Percentiles rank a stretch among this genome's conserved stretches.
Conservation (phyloP, 2,329 filamentous ascomycete genomes). For the Penicillium sp. region DNA sequence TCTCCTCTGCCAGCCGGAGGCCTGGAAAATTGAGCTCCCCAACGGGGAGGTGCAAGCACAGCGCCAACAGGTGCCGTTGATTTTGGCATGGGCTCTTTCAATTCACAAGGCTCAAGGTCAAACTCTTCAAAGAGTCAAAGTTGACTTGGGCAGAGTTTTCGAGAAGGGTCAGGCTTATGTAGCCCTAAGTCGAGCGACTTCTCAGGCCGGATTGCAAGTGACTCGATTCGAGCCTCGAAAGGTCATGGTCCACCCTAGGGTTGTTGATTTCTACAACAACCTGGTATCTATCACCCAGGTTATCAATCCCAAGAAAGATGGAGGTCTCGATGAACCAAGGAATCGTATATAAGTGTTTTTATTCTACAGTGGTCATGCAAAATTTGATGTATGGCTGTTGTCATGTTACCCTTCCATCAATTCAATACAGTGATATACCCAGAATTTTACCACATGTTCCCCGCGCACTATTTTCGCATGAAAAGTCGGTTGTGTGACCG, state of each 20-base stretch:
- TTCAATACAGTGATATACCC: slow-evolving; percentile 8
- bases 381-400: neutral
- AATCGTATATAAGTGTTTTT: slow-evolving; percentile 45
- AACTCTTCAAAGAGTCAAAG: slow-evolving; percentile 88
- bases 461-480: neutral
- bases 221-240: slow-evolving; percentile 83
- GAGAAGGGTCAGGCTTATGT: slow-evolving; percentile 98
- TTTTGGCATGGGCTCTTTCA: slow-evolving; percentile 92
- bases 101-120: slow-evolving; percentile 98
- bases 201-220: slow-evolving; percentile 82
- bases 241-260: slow-evolving; percentile 89
- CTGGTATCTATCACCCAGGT: slow-evolving; percentile 69
- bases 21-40: slow-evolving; percentile 96
- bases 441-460: neutral
- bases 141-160: slow-evolving; percentile 87
- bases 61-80: slow-evolving; percentile 77
- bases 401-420: slow-evolving; percentile 1
- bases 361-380: slow-evolving; percentile 1
- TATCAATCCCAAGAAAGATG: slow-evolving; percentile 28
- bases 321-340: slow-evolving; percentile 37
- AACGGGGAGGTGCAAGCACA: slow-evolving; percentile 91
- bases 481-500: too few relatives aligned
- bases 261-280: slow-evolving; percentile 80
- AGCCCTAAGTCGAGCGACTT: slow-evolving; percentile 87
- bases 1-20: slow-evolving; percentile 79